Evolutionary conservation across 352 stramenopile species (phyloP).

Genomic region (Plasmopara halstedii): DNA sequence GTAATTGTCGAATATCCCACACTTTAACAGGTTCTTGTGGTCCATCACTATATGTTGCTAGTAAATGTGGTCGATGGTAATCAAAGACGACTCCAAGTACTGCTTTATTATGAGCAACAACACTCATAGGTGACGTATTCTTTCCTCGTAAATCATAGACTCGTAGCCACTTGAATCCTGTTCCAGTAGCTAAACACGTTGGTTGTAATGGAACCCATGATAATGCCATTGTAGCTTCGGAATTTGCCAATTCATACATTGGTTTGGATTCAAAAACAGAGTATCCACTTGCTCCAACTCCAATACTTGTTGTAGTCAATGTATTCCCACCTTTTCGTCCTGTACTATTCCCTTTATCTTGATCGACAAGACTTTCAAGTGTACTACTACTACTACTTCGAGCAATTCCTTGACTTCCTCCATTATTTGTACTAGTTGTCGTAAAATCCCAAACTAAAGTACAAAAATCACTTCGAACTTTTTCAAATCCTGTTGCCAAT

Average conservation of each 20-base stretch:
- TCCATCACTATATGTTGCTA: conserved; percentile 78
- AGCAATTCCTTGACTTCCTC: conserved; percentile 4
- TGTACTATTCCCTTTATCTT: conserved; percentile 17
- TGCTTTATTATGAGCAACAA: conserved; percentile 80
- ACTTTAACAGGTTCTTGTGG: conserved; percentile 80
- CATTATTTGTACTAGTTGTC: conserved; percentile 14
- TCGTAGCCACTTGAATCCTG: conserved; percentile 83
- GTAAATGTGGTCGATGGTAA: conserved; percentile 64
- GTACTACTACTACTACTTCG: conserved; percentile 17
- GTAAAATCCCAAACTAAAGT: conserved; percentile 83
- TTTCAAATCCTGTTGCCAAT: conserved; percentile 78
- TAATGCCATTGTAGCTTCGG: conserved; percentile 70
- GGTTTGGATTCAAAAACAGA: conserved; percentile 55
- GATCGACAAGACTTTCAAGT: conserved; percentile 24
- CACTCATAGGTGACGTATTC: conserved; percentile 53
- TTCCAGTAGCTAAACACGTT: conserved; percentile 71
- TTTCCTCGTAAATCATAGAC: conserved; percentile 75
- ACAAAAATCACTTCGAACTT: conserved; percentile 80
- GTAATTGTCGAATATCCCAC: conserved; percentile 82
- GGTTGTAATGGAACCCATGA: conserved; percentile 80
- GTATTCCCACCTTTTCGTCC: conserved; percentile 20
- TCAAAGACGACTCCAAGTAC: conserved; percentile 81
- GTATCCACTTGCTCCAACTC: conserved; percentile 13
- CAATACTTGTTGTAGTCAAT: conserved; percentile 12
- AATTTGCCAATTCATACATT: conserved; percentile 76